Evolutionary conservation across 2,329 filamentous ascomycete genomes (phyloP).

Genomic region (Karstenula rhodostoma): DNA sequence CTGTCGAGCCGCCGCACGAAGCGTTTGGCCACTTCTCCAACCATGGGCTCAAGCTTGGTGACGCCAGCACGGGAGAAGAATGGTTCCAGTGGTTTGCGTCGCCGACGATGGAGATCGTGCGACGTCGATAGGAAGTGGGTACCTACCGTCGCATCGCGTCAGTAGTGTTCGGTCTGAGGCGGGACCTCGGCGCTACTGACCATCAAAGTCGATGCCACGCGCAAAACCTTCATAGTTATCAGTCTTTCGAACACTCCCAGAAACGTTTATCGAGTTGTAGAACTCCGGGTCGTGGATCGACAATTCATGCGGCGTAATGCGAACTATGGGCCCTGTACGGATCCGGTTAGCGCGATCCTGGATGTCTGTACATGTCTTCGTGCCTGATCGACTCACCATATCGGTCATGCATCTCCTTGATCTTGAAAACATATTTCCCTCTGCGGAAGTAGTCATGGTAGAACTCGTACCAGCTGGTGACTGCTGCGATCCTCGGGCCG

Average conservation of each 20-base stretch:
- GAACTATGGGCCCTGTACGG: constrained; percentile 38
- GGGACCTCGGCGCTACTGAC: constrained; percentile 11
- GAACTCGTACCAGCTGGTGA: constrained; percentile 34
- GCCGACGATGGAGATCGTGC: constrained; percentile 37
- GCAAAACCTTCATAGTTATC: constrained; percentile 29
- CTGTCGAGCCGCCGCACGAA: constrained; percentile 21
- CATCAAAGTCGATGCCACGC: constrained; percentile 33
- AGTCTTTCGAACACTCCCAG: constrained; percentile 21
- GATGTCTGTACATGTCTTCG: not conserved
- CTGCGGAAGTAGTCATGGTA: constrained; percentile 32
- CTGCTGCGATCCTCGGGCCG: constrained; percentile 34
- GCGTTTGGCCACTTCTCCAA: constrained; percentile 23
- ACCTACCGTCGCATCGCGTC: constrained; percentile 10
- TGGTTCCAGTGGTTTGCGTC: constrained; percentile 34
- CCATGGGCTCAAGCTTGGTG: constrained; percentile 25
- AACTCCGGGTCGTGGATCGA: constrained; percentile 33
- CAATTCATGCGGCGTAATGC: constrained; percentile 38
- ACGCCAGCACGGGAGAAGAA: constrained; percentile 39
- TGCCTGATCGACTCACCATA: constrained; percentile 29
- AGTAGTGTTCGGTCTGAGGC: not conserved
- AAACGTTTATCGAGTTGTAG: constrained; percentile 37
- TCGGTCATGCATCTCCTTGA: constrained; percentile 39
- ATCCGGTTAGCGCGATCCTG: not conserved
- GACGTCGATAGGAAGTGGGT: constrained; percentile 26
- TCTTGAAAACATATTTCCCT: constrained; percentile 37